phyloP scores from a whole-genome alignment of 2,329 filamentous ascomycete genomes.

The Metarhizium guizhouense region DNA sequence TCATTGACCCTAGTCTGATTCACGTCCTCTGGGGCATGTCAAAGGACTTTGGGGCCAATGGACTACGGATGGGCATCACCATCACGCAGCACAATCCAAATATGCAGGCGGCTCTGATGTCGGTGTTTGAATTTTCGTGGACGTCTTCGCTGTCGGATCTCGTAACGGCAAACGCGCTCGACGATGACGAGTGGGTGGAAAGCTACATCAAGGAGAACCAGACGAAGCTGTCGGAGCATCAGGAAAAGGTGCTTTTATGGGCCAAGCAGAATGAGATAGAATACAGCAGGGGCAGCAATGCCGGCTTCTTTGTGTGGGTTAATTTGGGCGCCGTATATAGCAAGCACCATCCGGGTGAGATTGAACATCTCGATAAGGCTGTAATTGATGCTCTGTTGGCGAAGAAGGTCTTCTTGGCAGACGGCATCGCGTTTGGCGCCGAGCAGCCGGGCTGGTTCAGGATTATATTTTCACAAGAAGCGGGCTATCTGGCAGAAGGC shows the following conservation, averaged over 20 bases:
- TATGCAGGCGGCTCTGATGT: conserved; percentile 27
- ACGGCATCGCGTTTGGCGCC: conserved; percentile 26
- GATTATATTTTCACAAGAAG: conserved; percentile 28
- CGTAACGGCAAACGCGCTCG: conserved; percentile 30
- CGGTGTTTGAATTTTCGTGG: conserved; percentile 32
- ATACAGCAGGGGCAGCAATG: conserved; percentile 38
- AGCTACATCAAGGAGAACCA: conserved; percentile 35
- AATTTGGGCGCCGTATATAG: conserved; percentile 29
- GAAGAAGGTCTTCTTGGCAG: conserved; percentile 26
- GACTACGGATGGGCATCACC: conserved; percentile 40
- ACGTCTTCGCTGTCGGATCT: conserved; percentile 34
- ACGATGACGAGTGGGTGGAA: conserved; percentile 33
- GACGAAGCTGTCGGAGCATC: conserved; percentile 27
- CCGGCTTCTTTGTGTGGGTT: conserved; percentile 47
- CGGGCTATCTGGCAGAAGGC: conserved; percentile 19
- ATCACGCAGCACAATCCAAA: conserved; percentile 35
- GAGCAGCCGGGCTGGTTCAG: conserved; percentile 30
- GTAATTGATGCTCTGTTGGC: conserved; percentile 20
- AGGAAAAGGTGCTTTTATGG: conserved; percentile 26
- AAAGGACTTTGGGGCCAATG: conserved; percentile 49
- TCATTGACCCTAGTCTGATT: conserved; percentile 39
- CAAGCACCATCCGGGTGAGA: conserved; percentile 9
- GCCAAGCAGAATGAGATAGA: conserved; percentile 30
- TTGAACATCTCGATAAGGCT: conserved; percentile 14
- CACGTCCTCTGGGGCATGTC: conserved; percentile 41